Conservation (phyloP, 352 stramenopile genomes). For the Pilasporangium apinafurcum region DNA sequence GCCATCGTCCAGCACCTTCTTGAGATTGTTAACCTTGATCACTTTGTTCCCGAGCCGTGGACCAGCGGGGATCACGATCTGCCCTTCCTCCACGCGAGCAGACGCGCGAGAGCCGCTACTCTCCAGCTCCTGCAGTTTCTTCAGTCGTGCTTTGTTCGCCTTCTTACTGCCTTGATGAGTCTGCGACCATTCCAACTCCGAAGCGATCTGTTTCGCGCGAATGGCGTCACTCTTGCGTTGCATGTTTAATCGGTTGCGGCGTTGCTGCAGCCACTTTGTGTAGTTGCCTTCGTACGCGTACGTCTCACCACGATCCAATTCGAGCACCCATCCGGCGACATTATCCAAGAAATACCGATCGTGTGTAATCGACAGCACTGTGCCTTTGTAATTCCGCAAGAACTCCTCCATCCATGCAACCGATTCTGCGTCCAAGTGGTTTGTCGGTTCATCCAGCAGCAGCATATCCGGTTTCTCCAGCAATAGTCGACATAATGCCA, state of each 20-base stretch:
- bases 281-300: slow-evolving; percentile 99
- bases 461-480: slow-evolving; percentile 96
- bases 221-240: slow-evolving; percentile 92
- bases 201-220: slow-evolving; percentile 87
- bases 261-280: slow-evolving; percentile 94
- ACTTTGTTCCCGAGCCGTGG: slow-evolving; percentile 92
- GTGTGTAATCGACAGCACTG: slow-evolving; percentile 97
- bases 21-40: slow-evolving; percentile 72
- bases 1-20: slow-evolving; percentile 64
- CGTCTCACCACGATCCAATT: slow-evolving; percentile 95
- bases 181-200: slow-evolving; percentile 94
- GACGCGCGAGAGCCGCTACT: slow-evolving; percentile 37
- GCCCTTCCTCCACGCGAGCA: slow-evolving; percentile 66
- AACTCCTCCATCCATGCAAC: slow-evolving; percentile 98
- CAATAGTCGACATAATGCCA: slow-evolving; percentile 93
- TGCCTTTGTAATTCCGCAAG: slow-evolving; percentile 93
- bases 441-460: slow-evolving; percentile 97
- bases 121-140: slow-evolving; percentile 91
- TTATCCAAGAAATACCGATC: slow-evolving; percentile 99
- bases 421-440: slow-evolving; percentile 97
- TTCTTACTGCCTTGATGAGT: slow-evolving; percentile 78
- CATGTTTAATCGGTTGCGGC: slow-evolving; percentile 92
- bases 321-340: slow-evolving; percentile 96
- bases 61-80: slow-evolving; percentile 90
- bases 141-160: slow-evolving; percentile 90